Evolutionary conservation across 768 basidiomycete genomes (phyloP), one percentile per base, ranked within the genome.

Genomic region (Mycena galopus): DNA sequence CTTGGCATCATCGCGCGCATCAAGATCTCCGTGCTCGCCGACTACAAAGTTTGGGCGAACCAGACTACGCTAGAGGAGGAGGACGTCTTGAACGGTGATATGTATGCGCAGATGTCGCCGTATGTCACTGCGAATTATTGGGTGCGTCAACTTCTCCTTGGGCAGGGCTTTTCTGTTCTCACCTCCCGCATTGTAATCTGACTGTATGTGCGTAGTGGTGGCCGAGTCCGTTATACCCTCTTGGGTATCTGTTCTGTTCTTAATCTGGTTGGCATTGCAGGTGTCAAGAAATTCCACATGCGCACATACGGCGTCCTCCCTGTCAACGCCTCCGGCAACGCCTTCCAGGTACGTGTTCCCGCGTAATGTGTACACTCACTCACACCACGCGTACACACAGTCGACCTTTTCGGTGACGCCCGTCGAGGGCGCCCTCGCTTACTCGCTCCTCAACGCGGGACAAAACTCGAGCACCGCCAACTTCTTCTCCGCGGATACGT

Each of bases 111-210:
- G 59, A 79, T 83, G 59, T 82, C 80, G 12, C 83, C 82, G 10
- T 84, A 81, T 62, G 82, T 83, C n/a, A 84, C 82, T 17, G 82
- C 82, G 1, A 84, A 84, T 33, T 82, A 80, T 59, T 84, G 82
- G 83, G 83, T 84, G 47, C 16, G 79, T 73, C 30, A 7, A 21
- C 66, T 35, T 30, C 1, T 25, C 32, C 27, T 19, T 50, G 29
- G 10, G n/a, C n/a, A n/a, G n/a, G n/a, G n/a, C n/a, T n/a, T n/a
- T n/a, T n/a, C n/a, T n/a, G n/a, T n/a, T n/a, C n/a, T n/a, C n/a
- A n/a, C n/a, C n/a, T n/a, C n/a, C n/a, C n/a, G n/a, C n/a, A n/a
- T n/a, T n/a, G n/a, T n/a, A n/a, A n/a, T n/a, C n/a, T n/a, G n/a
- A n/a, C n/a, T n/a, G n/a, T n/a, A n/a, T n/a, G n/a, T n/a, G n/a